Conservation (phyloP, 2,329 filamentous ascomycete genomes). For the Ophiostoma perfectum region DNA sequence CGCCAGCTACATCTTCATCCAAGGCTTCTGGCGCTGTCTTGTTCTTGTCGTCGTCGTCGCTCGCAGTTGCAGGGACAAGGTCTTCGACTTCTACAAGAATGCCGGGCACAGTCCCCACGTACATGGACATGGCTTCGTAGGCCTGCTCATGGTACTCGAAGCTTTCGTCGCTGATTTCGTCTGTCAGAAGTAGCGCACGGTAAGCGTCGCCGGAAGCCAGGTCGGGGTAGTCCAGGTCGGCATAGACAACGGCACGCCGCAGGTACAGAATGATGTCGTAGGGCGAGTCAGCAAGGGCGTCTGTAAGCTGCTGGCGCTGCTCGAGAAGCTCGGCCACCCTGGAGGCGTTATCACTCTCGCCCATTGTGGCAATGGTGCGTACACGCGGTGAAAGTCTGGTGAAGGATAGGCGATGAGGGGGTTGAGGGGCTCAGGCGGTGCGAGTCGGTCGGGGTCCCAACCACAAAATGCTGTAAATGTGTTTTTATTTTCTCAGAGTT, state of each 20-base stretch:
- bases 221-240: conserved; percentile 77
- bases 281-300: conserved; percentile 46
- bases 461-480: neutral
- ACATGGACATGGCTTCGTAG: conserved; percentile 45
- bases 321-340: conserved; percentile 43
- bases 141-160: conserved; percentile 77
- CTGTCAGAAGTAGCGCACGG: conserved; percentile 76
- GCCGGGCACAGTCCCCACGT: conserved; percentile 37
- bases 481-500: neutral
- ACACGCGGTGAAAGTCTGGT: neutral
- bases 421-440: neutral
- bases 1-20: neutral
- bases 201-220: conserved; percentile 87
- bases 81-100: conserved; percentile 36
- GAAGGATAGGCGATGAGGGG: neutral
- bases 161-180: conserved; percentile 70
- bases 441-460: neutral
- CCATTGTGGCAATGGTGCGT: conserved; percentile 4
- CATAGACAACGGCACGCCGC: conserved; percentile 65
- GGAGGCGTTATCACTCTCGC: too few relatives aligned
- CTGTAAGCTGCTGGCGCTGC: conserved; percentile 53
- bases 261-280: conserved; percentile 62
- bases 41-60: neutral
- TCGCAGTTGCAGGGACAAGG: neutral
- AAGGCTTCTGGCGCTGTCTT: neutral